phyloP scores from a whole-genome alignment of 352 stramenopile genomes.

The Pythium guiyangense region DNA sequence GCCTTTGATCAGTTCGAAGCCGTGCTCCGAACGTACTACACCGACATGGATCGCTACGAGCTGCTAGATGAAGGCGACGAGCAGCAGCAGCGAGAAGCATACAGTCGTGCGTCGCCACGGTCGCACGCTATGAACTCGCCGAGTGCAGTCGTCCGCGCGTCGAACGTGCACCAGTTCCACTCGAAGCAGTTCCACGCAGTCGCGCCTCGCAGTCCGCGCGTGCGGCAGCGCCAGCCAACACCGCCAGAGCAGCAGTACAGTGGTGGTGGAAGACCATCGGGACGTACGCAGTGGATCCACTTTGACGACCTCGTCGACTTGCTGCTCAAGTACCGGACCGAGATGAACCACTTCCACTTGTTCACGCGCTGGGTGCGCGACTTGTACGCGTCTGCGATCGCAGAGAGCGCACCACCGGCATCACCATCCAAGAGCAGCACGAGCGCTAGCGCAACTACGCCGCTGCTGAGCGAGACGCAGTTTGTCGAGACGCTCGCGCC shows the following conservation, averaged over 20 bases:
- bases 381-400: constrained; percentile 33
- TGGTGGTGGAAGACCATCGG: neutral
- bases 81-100: too few species aligned
- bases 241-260: neutral
- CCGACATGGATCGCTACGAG: neutral
- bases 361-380: constrained; percentile 54
- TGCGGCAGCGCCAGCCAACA: constrained; percentile 20
- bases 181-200: constrained; percentile 40
- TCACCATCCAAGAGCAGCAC: neutral
- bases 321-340: constrained; percentile 48
- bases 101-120: neutral
- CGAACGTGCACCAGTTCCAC: constrained; percentile 65
- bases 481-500: constrained; percentile 43
- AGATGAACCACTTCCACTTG: constrained; percentile 67
- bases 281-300: constrained; percentile 31
- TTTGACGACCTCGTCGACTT: constrained; percentile 58
- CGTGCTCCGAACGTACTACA: constrained; percentile 40
- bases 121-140: neutral
- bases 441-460: neutral
- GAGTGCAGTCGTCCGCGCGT: constrained; percentile 23
- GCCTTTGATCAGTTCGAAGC: constrained; percentile 46
- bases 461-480: constrained; percentile 35
- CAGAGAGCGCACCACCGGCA: neutral
- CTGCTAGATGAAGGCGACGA: neutral
- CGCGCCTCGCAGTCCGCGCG: constrained; percentile 41